Percentiles rank a stretch among this genome's conserved stretches.
Evolutionary conservation across 1,139 yeast species (phyloP).

Genomic region (Magnusiomyces sp.): DNA sequence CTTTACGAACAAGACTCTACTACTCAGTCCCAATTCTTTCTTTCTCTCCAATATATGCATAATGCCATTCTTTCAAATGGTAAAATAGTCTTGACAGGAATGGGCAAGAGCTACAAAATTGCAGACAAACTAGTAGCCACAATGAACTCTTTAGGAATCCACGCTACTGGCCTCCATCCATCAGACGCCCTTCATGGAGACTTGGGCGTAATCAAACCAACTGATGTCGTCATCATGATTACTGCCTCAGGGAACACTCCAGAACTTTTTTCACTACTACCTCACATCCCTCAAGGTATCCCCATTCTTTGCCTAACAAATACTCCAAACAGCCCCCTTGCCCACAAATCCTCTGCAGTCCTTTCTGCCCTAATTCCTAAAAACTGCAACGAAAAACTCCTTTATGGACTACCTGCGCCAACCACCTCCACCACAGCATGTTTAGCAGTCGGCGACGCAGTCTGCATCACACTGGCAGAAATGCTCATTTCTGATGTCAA

Average conservation of each 20-base stretch:
- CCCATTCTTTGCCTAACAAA: constrained; percentile 62
- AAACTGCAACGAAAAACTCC: constrained; percentile 47
- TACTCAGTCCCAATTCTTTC: constrained; percentile 43
- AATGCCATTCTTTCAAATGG: constrained; percentile 46
- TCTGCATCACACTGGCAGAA: constrained; percentile 65
- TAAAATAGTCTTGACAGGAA: constrained; percentile 67
- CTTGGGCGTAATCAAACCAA: constrained; percentile 56
- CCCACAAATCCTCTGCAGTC: constrained; percentile 42
- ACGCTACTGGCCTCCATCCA: constrained; percentile 65
- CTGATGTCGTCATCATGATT: constrained; percentile 58
- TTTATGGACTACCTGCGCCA: constrained; percentile 86
- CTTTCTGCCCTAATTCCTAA: constrained; percentile 57
- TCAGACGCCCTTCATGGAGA: constrained; percentile 90
- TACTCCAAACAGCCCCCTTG: constrained; percentile 39
- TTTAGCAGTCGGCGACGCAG: constrained; percentile 70
- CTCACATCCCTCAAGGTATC: constrained; percentile 46
- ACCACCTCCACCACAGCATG: constrained; percentile 76
- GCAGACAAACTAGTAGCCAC: constrained; percentile 77
- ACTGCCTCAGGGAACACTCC: constrained; percentile 83
- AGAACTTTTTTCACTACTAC: constrained; percentile 53
- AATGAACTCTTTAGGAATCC: constrained; percentile 66
- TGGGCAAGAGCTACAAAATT: constrained; percentile 77
- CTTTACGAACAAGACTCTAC: constrained; percentile 37
- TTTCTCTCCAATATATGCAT: constrained; percentile 45
- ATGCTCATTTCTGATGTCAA: constrained; percentile 49